Evolutionary conservation across 495 filamentous ascomycete genomes (phyloP), one percentile per base, ranked within the genome.

Genomic region (Pseudotulostoma volvatum): DNA sequence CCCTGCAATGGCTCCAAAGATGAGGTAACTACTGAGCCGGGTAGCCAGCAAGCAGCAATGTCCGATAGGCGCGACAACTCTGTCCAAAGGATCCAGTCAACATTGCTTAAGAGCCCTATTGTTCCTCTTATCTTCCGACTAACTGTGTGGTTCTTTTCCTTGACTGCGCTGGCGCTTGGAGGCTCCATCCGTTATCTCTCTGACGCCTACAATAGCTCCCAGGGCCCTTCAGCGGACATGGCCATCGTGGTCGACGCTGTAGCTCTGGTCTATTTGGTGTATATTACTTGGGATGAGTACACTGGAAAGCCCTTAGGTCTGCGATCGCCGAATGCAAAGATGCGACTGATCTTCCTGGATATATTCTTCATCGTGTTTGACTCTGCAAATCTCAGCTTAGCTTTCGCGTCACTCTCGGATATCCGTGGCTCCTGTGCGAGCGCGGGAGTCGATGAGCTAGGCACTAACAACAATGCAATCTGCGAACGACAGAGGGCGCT

Each of bases 261-360:
- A 2, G 92, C 92, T 4, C 64, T 96, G 40, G 74, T 87, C 31
- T 97, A 95, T 55, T 71, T 90, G 23, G 51, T 83, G 36, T 96
- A 93, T 55, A 88, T 97, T 55, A 93, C 85, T 2, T 94, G 78
- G 57, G 90, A 97, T 54, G 90, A 97, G 57, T 96, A 93, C 57
- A 87, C 83, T 3, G 77, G 84, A 13, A 92, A 94, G 51, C 90
- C 90, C 3, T 63, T 97, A 21, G 90, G 90, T 3, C 63, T 97
- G 40, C 79, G 90, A 18, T 75, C 74, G 4, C 74, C 84, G 1
- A 76, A 73, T 25, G 77, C 84, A 15, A 96, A 96, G 52, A 78
- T 93, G 47, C 72, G 80, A 15, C 70, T 97, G 21, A 71, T 94
- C 37, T 73, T 97, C 40, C 70, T 94, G 42, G 90, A 97, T 59